A percentile compares a stretch with the other conserved stretches of the same genome.
phyloP scores from a whole-genome alignment of 352 stramenopile species.

The Thraustochytrium striatum region DNA sequence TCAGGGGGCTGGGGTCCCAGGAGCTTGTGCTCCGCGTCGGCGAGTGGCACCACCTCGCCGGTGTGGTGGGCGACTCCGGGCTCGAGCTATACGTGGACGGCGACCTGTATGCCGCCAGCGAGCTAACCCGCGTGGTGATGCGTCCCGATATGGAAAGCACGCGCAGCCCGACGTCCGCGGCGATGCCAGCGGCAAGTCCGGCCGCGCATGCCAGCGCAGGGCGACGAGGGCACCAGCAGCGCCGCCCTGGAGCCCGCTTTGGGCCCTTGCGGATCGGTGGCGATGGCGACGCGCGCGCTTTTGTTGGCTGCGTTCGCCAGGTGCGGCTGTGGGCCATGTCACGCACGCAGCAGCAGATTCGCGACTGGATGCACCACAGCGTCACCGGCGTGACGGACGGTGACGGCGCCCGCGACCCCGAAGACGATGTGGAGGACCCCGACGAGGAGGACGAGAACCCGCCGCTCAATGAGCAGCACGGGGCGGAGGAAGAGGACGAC shows the following conservation, averaged over 20 bases:
- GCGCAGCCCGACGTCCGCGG: not conserved
- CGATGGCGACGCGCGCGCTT: not conserved
- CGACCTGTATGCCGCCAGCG: conserved; percentile 32
- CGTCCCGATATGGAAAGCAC: conserved; percentile 24
- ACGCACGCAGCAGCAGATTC: conserved; percentile 25
- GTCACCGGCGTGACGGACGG: not conserved
- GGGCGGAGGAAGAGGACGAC: too few relatives aligned
- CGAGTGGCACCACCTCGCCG: conserved; percentile 42
- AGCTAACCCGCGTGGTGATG: conserved; percentile 21
- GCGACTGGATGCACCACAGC: conserved; percentile 46
- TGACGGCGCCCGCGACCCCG: not conserved
- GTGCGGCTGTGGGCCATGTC: conserved; percentile 19
- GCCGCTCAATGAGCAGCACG: too few relatives aligned
- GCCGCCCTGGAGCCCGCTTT: too few relatives aligned
- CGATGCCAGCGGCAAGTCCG: not conserved
- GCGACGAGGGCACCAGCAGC: too few relatives aligned
- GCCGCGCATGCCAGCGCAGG: not conserved
- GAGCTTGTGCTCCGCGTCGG: not conserved
- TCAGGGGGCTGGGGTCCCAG: conserved; percentile 14
- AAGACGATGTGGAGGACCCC: not conserved
- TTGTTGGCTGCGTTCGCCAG: conserved; percentile 26
- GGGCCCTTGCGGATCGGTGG: conserved; percentile 10
- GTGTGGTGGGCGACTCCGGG: not conserved
- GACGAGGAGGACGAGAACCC: too few relatives aligned
- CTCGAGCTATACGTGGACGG: conserved; percentile 26